Conservation (phyloP, 73 alveolate species). For the Diophrys appendiculata region DNA sequence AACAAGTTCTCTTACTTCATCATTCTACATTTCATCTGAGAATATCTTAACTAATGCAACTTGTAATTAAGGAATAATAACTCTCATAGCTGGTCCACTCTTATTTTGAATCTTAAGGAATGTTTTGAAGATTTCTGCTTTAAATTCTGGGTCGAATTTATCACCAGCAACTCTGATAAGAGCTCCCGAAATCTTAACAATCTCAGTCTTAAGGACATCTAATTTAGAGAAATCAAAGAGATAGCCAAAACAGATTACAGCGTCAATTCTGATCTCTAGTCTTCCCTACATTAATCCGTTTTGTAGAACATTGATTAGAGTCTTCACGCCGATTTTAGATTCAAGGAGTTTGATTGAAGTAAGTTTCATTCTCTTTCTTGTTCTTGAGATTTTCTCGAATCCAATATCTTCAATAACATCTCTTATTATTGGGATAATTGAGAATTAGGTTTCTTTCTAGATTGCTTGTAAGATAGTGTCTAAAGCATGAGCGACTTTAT, state of each 20-base stretch:
- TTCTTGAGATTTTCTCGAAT: conserved; percentile 15
- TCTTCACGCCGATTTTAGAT: conserved; percentile 38
- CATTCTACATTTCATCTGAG: conserved; percentile 45
- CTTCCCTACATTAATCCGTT: conserved; percentile 44
- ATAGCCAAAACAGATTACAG: conserved; percentile 41
- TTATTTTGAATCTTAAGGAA: conserved; percentile 2
- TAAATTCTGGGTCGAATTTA: conserved; percentile 73
- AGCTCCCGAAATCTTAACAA: conserved; percentile 75
- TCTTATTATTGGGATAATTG: conserved; percentile 41
- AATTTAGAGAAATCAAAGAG: conserved; percentile 45
- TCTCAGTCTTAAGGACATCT: conserved; percentile 34
- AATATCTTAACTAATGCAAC: conserved; percentile 69
- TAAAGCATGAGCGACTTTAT: conserved; percentile 38
- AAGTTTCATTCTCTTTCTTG: conserved; percentile 24
- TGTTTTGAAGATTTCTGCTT: conserved; percentile 67
- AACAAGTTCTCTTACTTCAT: conserved; percentile 32
- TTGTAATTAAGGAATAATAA: conserved; percentile 77
- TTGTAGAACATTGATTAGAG: conserved; percentile 31
- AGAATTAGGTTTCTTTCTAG: conserved; percentile 46
- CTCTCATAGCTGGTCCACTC: conserved; percentile 46
- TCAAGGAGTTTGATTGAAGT: conserved; percentile 36
- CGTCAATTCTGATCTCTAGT: conserved; percentile 38
- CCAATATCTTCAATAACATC: conserved; percentile 36
- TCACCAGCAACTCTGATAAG: conserved; percentile 79
- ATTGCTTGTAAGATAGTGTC: conserved; percentile 38